Percentiles rank a stretch among this genome's conserved stretches.
phyloP scores from a whole-genome alignment of 2,329 filamentous ascomycete species.

The Neofusicoccum sp. region DNA sequence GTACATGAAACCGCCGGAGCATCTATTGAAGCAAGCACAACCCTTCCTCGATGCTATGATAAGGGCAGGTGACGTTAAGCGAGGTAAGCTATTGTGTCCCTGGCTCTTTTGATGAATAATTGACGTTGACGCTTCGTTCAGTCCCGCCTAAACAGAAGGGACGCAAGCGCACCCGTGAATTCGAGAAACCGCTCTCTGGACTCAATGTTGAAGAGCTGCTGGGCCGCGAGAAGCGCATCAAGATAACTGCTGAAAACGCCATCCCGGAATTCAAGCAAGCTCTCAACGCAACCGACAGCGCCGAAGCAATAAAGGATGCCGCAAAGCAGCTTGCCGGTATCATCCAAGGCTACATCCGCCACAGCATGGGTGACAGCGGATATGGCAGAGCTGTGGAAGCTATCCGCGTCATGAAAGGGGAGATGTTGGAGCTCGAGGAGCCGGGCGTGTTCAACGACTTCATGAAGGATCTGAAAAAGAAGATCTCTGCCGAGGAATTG shows the following conservation, averaged over 20 bases:
- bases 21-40: slow-evolving; percentile 62
- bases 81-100: slow-evolving; percentile 42
- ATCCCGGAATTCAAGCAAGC: slow-evolving; percentile 89
- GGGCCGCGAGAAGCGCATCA: slow-evolving; percentile 57
- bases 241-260: slow-evolving; percentile 70
- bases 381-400: slow-evolving; percentile 77
- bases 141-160: slow-evolving; percentile 80
- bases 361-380: slow-evolving; percentile 73
- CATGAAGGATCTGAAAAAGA: slow-evolving; percentile 69
- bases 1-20: slow-evolving; percentile 72
- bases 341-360: slow-evolving; percentile 67
- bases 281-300: slow-evolving; percentile 62
- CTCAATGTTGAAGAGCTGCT: slow-evolving; percentile 84
- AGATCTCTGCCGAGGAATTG: slow-evolving; percentile 68
- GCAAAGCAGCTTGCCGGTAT: slow-evolving; percentile 75
- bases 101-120: slow-evolving; percentile 29
- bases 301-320: slow-evolving; percentile 64
- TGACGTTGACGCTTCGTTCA: not conserved
- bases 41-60: slow-evolving; percentile 65
- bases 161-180: slow-evolving; percentile 65
- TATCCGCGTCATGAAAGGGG: slow-evolving; percentile 75
- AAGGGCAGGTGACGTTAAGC: slow-evolving; percentile 76
- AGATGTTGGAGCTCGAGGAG: slow-evolving; percentile 74
- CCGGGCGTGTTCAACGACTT: slow-evolving; percentile 77
- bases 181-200: slow-evolving; percentile 82